Base-by-base conservation (phyloP, 768 basidiomycete genomes). In the Leccinum boreale region DNA sequence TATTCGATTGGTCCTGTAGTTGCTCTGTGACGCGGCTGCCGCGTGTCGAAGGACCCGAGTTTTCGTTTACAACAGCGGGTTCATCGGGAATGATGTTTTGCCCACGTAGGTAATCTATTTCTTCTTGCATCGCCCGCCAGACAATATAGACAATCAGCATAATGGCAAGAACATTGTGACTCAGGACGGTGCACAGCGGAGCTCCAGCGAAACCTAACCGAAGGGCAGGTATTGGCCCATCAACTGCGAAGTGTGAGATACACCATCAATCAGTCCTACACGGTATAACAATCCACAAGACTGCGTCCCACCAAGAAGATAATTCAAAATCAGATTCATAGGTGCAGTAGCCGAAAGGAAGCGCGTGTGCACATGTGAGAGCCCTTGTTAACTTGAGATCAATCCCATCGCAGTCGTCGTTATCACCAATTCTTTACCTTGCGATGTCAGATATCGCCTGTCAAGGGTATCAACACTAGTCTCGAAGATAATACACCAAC, bases 161-260 rank as follows among this genome's bases (percentile, higher is more conserved):
- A 17, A 53, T 51, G 1, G 69, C 60, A 35, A 69, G 67, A 14
- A 49, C 55, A 36, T 62, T 70, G 49, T 70, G 69, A 19, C 68
- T 69, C 42, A 68, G 39, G 46, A 70, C 60, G 3, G 69, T 64
- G 52, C 64, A 70, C n/a, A 69, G 50, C 23, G 64, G 69, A 45
- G 68, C 68, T 21, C 69, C 64, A 39, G 58, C 56, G 17, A 70
- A 68, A 45, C 66, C 68, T 17, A 70, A 51, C 26, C 62, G 68
- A 56, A 68, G 58, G 3, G 64, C 57, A 55, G 66, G 64, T 57
- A 68, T 68, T 35, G 66, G 64, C 5, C 67, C 68, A 50, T 69
- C 17, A 10, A 70, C 66, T 69, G 17, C 5, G 19, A 56, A 29
- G 45, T 28, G 12, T 28, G 31, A 28, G 29, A 15, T 12, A 31